A percentile compares a stretch with the other conserved stretches of the same genome.
phyloP scores from a whole-genome alignment of 1,284 basidiomycete species.

The Apiotrichum domesticum region DNA sequence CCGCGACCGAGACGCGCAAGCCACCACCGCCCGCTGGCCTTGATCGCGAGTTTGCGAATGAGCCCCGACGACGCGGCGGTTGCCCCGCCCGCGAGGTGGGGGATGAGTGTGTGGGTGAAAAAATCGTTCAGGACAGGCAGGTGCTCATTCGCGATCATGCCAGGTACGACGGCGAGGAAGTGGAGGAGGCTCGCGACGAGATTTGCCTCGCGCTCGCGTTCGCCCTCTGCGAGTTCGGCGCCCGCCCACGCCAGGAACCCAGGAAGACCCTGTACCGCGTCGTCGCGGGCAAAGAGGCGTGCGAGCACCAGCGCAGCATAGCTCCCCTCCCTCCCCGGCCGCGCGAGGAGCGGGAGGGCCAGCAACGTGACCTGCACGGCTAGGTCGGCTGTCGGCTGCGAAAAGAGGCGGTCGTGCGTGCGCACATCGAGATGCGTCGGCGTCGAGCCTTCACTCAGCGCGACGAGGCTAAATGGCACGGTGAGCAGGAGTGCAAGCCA shows the following conservation, averaged over 20 bases:
- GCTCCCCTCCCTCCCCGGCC: constrained; percentile 42
- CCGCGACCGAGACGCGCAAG: constrained; percentile 27
- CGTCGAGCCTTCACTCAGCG: constrained; percentile 51
- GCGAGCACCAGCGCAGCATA: constrained; percentile 43
- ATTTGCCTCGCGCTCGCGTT: constrained; percentile 34
- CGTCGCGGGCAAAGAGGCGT: constrained; percentile 40
- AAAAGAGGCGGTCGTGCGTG: constrained; percentile 64
- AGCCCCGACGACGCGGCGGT: constrained; percentile 37
- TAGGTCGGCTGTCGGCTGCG: constrained; percentile 57
- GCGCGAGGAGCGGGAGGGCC: constrained; percentile 32
- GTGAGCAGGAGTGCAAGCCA: constrained; percentile 93
- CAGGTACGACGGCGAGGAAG: constrained; percentile 37
- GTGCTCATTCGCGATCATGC: constrained; percentile 25
- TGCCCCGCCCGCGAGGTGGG: constrained; percentile 35
- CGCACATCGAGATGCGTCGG: constrained; percentile 54
- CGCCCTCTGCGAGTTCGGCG: constrained; percentile 31
- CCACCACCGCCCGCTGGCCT: constrained; percentile 45
- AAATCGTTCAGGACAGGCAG: constrained; percentile 35
- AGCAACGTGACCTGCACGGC: constrained; percentile 51
- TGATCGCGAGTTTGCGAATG: constrained; percentile 42
- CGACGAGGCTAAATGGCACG: constrained; percentile 84
- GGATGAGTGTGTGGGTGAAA: constrained; percentile 26
- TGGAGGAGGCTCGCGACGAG: constrained; percentile 31
- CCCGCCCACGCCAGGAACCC: constrained; percentile 37
- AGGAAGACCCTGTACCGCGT: constrained; percentile 29